Base-by-base conservation (phyloP, 2,329 filamentous ascomycete genomes). In the Botryotinia convoluta region DNA sequence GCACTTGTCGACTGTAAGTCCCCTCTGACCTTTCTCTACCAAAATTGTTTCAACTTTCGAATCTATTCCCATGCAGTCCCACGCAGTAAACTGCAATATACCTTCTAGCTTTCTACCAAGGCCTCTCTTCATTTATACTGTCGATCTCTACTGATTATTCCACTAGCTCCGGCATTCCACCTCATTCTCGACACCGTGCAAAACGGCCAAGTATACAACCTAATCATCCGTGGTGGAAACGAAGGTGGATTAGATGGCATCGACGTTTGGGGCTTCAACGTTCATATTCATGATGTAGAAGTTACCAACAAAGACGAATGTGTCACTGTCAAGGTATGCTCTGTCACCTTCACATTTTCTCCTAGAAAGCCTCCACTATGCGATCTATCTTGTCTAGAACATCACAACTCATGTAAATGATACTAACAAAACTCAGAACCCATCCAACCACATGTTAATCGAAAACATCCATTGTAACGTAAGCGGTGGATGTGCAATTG, bases 291-390 rank as follows among this genome's bases (percentile, higher is more conserved):
- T 77, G 87, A 90, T 78, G 82, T 89, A 45, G 86, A 86, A 82
- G 87, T 90, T 8, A 89, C 88, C 39, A 90, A 90, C 83, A 89
- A 88, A 79, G 87, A 90, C 77, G 88, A 90, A 78, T 89, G 87
- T 78, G 86, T 89, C 0, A 89, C 87, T 1, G 85, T 88, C 73
- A 89, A 87, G 73, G 72, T 73, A 63, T 37, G 44, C 79, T 76
- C 18, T 81, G 78, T 6, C 80, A 78, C 1, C 77, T 20, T 9
- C 22, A 4, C 37, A 22, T 20, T 59, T 10, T 6, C 6, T n/a
- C n/a, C 1, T 3, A 3, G 20, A 16, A 32, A 61, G 37, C 8
- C n/a, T 57, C 14, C n/a, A 12, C 54, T 39, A n/a, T 45, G 8
- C 16, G 7, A 68, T 20, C 20, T n/a, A n/a, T n/a, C 9, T 18